These are phyloP conservation scores for Cetradonia linearis DNA, from an alignment of 495 filamentous ascomycete species.

Conservation along the genomic window DNA sequence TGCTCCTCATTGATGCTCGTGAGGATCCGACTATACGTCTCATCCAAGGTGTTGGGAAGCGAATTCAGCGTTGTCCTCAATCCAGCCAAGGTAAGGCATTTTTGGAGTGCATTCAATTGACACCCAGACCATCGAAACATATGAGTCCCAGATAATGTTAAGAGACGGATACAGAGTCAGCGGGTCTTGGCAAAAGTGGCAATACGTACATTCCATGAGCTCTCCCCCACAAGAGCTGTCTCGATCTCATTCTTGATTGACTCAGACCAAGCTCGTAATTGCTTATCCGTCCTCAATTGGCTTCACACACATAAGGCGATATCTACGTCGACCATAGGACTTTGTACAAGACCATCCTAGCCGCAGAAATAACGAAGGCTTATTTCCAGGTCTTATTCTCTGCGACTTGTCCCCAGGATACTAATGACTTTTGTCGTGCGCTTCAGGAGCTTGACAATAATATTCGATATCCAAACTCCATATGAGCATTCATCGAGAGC, in stretches of 20 bases:
- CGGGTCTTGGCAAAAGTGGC: background rate
- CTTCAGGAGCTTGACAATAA: slow-evolving; percentile 1
- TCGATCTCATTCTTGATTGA: slow-evolving; percentile 26
- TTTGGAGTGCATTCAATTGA: slow-evolving; percentile 31
- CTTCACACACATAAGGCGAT: slow-evolving; percentile 28
- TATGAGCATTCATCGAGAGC: slow-evolving; percentile 28
- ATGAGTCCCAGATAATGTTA: background rate
- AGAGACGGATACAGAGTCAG: background rate
- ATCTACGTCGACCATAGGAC: slow-evolving; percentile 24
- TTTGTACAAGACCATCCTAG: too few species aligned
- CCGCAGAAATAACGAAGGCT: too few species aligned
- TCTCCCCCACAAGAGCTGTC: slow-evolving; percentile 16
- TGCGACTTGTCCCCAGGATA: slow-evolving; percentile 32
- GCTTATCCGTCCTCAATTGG: slow-evolving; percentile 24
- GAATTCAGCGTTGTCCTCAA: slow-evolving; percentile 26
- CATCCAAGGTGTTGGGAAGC: slow-evolving; percentile 31
- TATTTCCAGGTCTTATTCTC: slow-evolving; percentile 28
- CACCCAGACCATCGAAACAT: slow-evolving; percentile 37
- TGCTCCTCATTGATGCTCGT: slow-evolving; percentile 22
- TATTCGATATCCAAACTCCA: slow-evolving; percentile 11
- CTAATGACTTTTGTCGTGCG: slow-evolving; percentile 22
- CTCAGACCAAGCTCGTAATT: slow-evolving; percentile 26
- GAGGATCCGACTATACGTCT: slow-evolving; percentile 33
- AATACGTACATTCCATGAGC: slow-evolving; percentile 32
- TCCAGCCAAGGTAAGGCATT: slow-evolving; percentile 22